A percentile compares a stretch with the other conserved stretches of the same genome.
These are phyloP conservation scores for Vigna trinervia DNA, from an alignment of 306 rosid genomes.

Conservation along the genomic window DNA sequence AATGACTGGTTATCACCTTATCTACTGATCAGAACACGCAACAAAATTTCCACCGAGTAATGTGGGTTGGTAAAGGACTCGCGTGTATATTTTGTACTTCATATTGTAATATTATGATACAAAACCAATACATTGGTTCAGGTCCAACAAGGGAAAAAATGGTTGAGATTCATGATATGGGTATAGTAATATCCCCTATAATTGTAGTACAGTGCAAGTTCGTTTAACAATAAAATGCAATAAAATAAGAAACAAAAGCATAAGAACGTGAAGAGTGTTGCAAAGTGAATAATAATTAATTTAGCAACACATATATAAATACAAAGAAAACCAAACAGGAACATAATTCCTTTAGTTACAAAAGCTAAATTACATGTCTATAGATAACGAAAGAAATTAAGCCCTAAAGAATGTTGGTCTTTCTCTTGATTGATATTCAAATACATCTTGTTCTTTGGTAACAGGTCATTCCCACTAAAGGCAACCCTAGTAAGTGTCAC, in stretches of 20 bases:
- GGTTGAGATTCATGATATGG: slow-evolving; percentile 7
- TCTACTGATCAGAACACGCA: neutral
- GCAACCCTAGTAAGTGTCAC: neutral
- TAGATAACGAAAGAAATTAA: neutral
- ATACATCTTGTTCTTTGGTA: slow-evolving; percentile 1
- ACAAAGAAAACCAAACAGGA: slow-evolving; percentile 13
- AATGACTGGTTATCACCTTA: slow-evolving; percentile 7
- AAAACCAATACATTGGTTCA: neutral
- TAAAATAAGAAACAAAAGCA: neutral
- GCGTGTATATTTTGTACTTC: neutral
- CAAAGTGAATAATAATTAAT: neutral
- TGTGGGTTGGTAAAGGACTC: slow-evolving; percentile 21
- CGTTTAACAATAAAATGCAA: neutral
- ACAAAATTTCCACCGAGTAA: neutral
- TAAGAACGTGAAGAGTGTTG: neutral
- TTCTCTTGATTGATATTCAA: slow-evolving; percentile 6
- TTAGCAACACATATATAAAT: neutral
- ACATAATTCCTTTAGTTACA: neutral
- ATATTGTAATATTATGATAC: neutral
- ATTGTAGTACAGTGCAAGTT: neutral
- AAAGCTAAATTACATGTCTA: neutral
- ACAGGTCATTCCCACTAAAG: slow-evolving; percentile 1
- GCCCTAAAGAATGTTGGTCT: neutral
- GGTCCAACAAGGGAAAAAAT: neutral
- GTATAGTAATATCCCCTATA: neutral